phyloP scores from a whole-genome alignment of 768 basidiomycete genomes.

The Xerocomellus amylosporus region DNA sequence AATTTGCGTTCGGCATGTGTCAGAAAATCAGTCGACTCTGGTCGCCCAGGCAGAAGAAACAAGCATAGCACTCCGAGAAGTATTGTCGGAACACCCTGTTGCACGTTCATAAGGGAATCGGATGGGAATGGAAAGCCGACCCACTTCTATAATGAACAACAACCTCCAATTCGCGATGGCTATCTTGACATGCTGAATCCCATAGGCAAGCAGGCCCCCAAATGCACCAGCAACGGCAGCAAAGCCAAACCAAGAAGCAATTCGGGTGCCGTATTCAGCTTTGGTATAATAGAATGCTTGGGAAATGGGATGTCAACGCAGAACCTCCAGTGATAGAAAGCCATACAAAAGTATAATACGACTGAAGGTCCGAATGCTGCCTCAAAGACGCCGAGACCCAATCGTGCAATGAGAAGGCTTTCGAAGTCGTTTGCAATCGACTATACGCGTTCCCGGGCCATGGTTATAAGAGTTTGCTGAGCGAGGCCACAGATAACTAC shows the following conservation, averaged over 20 bases:
- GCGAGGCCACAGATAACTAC: background rate
- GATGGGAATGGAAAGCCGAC: background rate
- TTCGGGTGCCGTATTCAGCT: conserved; percentile 43
- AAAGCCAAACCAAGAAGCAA: conserved; percentile 54
- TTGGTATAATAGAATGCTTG: conserved; percentile 51
- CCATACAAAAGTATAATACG: conserved; percentile 31
- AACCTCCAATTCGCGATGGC: conserved; percentile 43
- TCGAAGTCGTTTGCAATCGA: conserved; percentile 27
- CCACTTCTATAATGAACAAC: conserved; percentile 30
- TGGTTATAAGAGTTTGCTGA: background rate
- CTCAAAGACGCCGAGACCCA: conserved; percentile 35
- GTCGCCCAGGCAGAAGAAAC: conserved; percentile 31
- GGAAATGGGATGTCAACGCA: background rate
- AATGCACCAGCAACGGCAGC: conserved; percentile 56
- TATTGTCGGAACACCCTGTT: conserved; percentile 56
- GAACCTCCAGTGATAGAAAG: conserved; percentile 15
- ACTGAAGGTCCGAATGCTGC: conserved; percentile 35
- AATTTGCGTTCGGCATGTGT: conserved; percentile 34
- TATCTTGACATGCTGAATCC: conserved; percentile 41
- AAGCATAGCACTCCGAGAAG: conserved; percentile 28
- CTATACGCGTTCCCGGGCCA: conserved; percentile 15
- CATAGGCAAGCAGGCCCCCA: conserved; percentile 54
- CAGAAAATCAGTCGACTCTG: conserved; percentile 34
- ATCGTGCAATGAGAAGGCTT: conserved; percentile 28
- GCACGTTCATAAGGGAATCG: background rate